Base-by-base conservation (phyloP, 306 rosid genomes). In the Vigna trinervia region DNA sequence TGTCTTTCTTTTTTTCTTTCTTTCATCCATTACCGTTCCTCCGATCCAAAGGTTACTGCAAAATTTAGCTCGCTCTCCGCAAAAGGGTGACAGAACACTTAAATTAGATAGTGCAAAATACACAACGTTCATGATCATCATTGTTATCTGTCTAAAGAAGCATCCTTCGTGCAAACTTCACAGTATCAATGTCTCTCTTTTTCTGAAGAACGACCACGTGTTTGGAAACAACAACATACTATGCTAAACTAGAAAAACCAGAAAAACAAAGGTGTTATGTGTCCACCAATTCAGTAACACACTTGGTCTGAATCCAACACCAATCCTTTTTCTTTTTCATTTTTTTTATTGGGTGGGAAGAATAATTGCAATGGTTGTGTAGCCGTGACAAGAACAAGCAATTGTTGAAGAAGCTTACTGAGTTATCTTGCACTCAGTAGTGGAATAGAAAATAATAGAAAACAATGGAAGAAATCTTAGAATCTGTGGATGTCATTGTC, bases 381-480 rank as follows among this genome's bases (percentile, higher is more conserved):
- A 69, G 65, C 70, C 83, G 71, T 64, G 78, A 80, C 78, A 84
- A 80, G 80, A 84, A 75, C 76, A 80, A 77, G 69, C 84, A 78
- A 68, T 78, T 79, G 75, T 77, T 84, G 48, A 46, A 86, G 77
- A 79, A 53, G 32, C 84, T 46, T 71, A 41, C 20, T 81, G 22
- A 78, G 53, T 69, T 30, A 61, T 70, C 71, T 28, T 41, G 74
- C 73, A 53, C 81, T 66, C 66, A 28, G 34, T 77, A 75, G 72
- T 47, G 68, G 75, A 75, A 22, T 60, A 34, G 17, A 78, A 50
- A 72, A 32, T 28, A 77, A 74, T 52, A 48, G 53, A 69, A 48
- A 60, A 76, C 26, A 48, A 36, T 26, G 2, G 3, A 26, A 26
- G 3, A 26, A 26, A 26, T 26, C 28, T 26, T 26, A 53, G 66